Base-by-base conservation (phyloP, 2,329 filamentous ascomycete species). In the Trichoderma atrobrunneum region DNA sequence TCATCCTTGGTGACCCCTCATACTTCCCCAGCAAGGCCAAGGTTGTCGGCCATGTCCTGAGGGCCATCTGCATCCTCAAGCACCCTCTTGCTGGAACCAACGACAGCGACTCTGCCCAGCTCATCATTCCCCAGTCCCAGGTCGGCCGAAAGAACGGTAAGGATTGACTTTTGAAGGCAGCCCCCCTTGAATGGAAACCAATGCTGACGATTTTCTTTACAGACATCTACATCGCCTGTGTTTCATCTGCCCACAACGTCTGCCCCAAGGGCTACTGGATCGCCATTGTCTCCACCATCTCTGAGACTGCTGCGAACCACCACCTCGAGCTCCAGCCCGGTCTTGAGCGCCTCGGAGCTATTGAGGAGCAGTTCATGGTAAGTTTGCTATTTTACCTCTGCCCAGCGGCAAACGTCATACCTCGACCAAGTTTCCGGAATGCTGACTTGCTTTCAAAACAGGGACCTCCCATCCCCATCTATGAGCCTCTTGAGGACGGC, bases 261-360 rank as follows among this genome's bases (percentile, higher is more conserved):
- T 98, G 95, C 86, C 96, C 97, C 78, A 97, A 97, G 89, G 95
- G 95, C 74, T 98, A 98, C 89, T 99, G 97, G 87, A 94, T 99
- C 78, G 96, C 96, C 78, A 99, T 98, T 74, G 95, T 99, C 76
- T 97, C 94, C 62, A 99, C 96, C 73, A 98, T 99, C 80, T 94
- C 96, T 75, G 97, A 99, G 87, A 91, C 91, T 59, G 86, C 91
- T 74, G 91, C 93, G 75, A 98, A 99, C 88, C 95, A 97, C 84
- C 96, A 99, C 84, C 87, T 98, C 72, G 96, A 99, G 86, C 91
- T 99, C 57, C 90, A 96, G 84, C 91, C 95, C 34, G 96, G 95
- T 79, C 91, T 98, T 76, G 94, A 98, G 79, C 91, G 95, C 76
- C 91, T 99, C 34, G 96, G 96, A 77, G 89, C 90, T 81, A 96